Percentiles rank a stretch among this genome's conserved stretches.
These are phyloP conservation scores for Dryas integrifolia DNA, from an alignment of 331 rosid genomes.

Conservation along the genomic window DNA sequence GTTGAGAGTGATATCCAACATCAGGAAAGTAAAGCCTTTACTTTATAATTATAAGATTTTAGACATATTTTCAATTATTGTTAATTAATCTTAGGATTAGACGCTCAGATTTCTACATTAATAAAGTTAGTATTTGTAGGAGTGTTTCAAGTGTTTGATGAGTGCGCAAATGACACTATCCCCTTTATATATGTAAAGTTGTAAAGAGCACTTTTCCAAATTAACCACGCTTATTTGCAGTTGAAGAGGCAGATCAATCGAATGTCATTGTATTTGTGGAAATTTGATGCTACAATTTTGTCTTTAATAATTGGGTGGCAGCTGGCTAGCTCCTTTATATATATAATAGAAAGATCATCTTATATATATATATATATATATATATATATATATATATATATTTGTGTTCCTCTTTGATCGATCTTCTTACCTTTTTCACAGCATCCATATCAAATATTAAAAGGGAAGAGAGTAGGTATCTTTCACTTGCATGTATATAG, in stretches of 20 bases:
- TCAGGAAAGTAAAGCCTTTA: no score
- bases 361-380: no score
- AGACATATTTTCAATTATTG: no score
- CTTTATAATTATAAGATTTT: no score
- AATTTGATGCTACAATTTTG: neutral
- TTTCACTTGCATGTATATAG: slow-evolving; percentile 1
- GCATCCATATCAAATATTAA: neutral
- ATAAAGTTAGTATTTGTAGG: no score
- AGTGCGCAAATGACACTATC: no score
- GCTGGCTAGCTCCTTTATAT: neutral
- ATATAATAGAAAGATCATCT: neutral
- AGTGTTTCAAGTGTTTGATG: no score
- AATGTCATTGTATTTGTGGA: neutral
- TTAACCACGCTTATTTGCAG: neutral
- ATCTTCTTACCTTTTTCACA: neutral
- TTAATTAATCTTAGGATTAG: no score
- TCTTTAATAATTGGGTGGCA: neutral
- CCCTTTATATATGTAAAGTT: no score
- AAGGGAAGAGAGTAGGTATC: neutral
- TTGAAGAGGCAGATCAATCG: neutral
- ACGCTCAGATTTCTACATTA: no score
- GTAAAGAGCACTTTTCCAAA: neutral
- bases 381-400: no score
- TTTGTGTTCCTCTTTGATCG: neutral
- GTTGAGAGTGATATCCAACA: no score